Conservation (phyloP, 2,329 filamentous ascomycete species). For the Paramyrothecium roridum region DNA sequence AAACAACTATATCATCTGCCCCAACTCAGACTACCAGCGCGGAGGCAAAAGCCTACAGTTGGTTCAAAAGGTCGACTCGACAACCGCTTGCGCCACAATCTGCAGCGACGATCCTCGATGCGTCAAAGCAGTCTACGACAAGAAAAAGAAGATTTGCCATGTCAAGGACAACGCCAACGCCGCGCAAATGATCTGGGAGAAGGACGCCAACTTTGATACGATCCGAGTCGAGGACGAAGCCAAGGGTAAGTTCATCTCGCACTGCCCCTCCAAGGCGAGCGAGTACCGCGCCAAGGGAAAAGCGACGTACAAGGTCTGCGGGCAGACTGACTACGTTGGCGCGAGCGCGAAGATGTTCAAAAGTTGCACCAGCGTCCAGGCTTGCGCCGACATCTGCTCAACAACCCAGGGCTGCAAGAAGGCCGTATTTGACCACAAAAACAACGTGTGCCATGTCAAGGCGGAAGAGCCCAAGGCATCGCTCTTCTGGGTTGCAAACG, state of each 20-base stretch:
- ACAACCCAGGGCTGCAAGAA: constrained; percentile 7
- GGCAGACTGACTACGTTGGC: neutral
- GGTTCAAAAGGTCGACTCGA: constrained; percentile 4
- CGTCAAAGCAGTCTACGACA: constrained; percentile 14
- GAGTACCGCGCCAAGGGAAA: constrained; percentile 6
- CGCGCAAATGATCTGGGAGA: constrained; percentile 8
- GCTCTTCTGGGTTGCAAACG: constrained; percentile 12
- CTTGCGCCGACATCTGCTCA: constrained; percentile 13
- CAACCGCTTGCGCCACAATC: constrained; percentile 9
- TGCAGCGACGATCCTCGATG: constrained; percentile 12
- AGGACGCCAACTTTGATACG: constrained; percentile 7
- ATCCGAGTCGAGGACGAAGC: neutral
- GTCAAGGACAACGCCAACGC: constrained; percentile 10
- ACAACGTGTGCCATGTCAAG: constrained; percentile 15
- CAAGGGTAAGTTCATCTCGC: constrained; percentile 1
- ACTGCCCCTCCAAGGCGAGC: constrained; percentile 5
- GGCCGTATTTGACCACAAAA: constrained; percentile 14
- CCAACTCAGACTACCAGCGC: constrained; percentile 11
- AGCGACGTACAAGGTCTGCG: neutral
- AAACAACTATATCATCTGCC: constrained; percentile 5
- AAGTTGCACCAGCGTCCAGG: constrained; percentile 6
- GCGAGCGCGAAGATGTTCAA: neutral
- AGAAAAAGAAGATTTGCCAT: constrained; percentile 9
- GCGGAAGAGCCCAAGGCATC: constrained; percentile 8
- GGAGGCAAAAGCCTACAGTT: constrained; percentile 9